Base-by-base conservation (phyloP, 2,329 filamentous ascomycete genomes). In the Penicillium paneum region DNA sequence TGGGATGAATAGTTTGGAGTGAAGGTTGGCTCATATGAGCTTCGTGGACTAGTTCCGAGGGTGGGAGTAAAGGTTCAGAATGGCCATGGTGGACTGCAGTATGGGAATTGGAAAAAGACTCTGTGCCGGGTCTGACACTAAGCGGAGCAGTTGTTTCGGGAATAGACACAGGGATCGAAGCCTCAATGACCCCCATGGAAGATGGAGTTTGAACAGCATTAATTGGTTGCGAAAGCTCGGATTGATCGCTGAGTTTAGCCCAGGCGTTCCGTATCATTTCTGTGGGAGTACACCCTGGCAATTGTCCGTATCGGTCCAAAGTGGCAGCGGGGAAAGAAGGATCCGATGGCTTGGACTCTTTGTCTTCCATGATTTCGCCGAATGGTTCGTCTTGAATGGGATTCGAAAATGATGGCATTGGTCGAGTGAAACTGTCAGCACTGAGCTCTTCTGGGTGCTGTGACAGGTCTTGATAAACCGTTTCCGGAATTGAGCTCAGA, bases 111-210 rank as follows among this genome's bases (percentile, higher is more conserved):
- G 63, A 49, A 26, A 60, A 53, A 40, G 61, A 54, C 11, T 68
- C 65, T 17, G 65, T 67, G 19, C 72, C 72, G n/a, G 64, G 58
- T 43, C 72, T 68, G 12, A 72, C 64, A 57, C 70, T 75, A 15
- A 76, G 64, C 35, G 74, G 73, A 7, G 62, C 61, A 19, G 65
- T 63, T 24, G 56, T 63, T 53, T 72, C 69, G 0, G 70, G 67
- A 2, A 67, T 49, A 31, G 68, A 52, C 11, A 61, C 53, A 26
- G 68, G 62, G 2, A 57, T 60, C 8, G 64, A 63, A 41, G 74
- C 62, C 34, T 75, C 71, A 32, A 76, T 73, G 63, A 75, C 74
- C 7, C 68, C 72, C 4, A 68, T 65, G 29, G 73, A 75, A n/a
- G 74, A 76, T n/a, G 74, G 72, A 6, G 73, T 76, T n/a, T 56